phyloP scores from a whole-genome alignment of 305 asterid genomes.

The Ruellia speciosa region DNA sequence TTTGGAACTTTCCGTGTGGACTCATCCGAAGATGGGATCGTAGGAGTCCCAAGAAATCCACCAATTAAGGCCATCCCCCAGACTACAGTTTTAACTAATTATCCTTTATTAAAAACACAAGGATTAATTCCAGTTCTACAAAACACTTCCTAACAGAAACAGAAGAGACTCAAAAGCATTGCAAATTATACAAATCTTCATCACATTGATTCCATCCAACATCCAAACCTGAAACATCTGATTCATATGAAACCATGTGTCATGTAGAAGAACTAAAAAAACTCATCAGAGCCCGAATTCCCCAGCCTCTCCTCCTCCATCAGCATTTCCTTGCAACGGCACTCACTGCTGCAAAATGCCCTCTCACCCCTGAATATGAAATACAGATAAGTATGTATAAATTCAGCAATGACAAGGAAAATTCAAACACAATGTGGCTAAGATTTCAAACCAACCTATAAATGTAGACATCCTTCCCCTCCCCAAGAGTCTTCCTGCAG shows the following conservation, averaged over 20 bases:
- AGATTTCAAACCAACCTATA: conserved; percentile 40
- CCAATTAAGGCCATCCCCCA: too few species aligned
- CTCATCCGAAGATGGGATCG: too few species aligned
- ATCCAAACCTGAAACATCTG: too few species aligned
- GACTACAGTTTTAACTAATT: too few species aligned
- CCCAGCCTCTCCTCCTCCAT: not conserved
- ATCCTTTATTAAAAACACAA: too few species aligned
- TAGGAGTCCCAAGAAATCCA: too few species aligned
- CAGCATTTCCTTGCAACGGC: not conserved
- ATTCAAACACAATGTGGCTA: not conserved
- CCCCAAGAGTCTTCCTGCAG: conserved; percentile 47
- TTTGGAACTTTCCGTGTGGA: too few species aligned
- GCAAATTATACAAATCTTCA: too few species aligned
- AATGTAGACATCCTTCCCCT: conserved; percentile 72
- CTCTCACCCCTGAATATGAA: not conserved
- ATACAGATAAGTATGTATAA: not conserved
- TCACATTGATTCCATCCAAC: too few species aligned
- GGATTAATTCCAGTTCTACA: too few species aligned
- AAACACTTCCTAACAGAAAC: too few species aligned
- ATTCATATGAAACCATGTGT: not conserved
- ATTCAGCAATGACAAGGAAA: not conserved
- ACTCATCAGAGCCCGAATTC: not conserved
- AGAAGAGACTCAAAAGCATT: too few species aligned
- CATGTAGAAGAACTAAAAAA: not conserved
- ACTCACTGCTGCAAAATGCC: not conserved